Evolutionary conservation across 2,329 filamentous ascomycete genomes (phyloP), one percentile per base, ranked within the genome.

Genomic region (Aureobasidium subglaciale): DNA sequence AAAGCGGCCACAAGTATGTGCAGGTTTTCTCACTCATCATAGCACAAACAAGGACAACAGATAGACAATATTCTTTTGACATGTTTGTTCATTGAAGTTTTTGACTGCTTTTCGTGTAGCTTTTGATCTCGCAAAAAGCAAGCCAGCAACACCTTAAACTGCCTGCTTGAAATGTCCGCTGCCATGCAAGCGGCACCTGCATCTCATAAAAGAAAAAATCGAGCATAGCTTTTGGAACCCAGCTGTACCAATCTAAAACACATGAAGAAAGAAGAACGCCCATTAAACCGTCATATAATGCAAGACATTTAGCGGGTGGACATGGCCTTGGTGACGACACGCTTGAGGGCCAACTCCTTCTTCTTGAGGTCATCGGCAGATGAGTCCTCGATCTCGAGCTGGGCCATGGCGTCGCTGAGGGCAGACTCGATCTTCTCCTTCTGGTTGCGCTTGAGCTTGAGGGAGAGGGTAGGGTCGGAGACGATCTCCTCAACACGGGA

Each of bases 361-460:
- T 97, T 97, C 89, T 95, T 97, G 67, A 99, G 81, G 72, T 99
- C 93, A 67, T 99, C 95, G 60, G 90, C 88, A 61, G 79, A 77
- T 57, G 89, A 88, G 66, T 99, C 95, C 76, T 92, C 88, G 70
- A 99, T 79, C 85, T 99, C 93, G 62, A 99, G 88, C 78, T 95
- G 87, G 63, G 84, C 88, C 93, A 99, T 97, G 67, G 93, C 93
- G 68, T 99, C 93, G 75, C 87, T 92, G 67, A 99, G 88, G 65
- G 90, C 88, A 71, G 87, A 86, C 85, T 99, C 93, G 64, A 99
- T 96, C 87, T 96, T 97, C 78, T 96, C 91, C 87, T 96, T 96
- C 83, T 95, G 91, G 74, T 90, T 90, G 69, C 92, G 90, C 89
- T 97, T 97, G 73, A 99, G 83, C 85, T 95, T 96, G 71, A 97